phyloP scores from a whole-genome alignment of 2,329 filamentous ascomycete species.

The Botrytis fabae region DNA sequence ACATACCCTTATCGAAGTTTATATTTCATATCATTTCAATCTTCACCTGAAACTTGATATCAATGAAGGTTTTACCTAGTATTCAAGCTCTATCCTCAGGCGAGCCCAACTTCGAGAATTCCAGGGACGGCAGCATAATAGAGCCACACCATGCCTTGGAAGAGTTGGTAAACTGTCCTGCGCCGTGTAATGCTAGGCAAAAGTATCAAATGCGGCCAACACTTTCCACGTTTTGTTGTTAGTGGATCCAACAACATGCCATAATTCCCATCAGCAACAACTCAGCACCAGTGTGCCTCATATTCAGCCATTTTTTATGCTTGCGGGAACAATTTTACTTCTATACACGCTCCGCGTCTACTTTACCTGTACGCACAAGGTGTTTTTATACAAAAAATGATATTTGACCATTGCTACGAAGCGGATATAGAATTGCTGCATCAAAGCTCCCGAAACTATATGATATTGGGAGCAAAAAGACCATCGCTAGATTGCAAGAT shows the following conservation, averaged over 20 bases:
- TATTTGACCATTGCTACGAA: not conserved
- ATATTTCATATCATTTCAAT: not conserved
- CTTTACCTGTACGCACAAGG: not conserved
- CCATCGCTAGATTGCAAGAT: not conserved
- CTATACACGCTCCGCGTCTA: not conserved
- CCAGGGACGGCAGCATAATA: not conserved
- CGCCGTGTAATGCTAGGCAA: not conserved
- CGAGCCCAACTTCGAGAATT: too few relatives aligned
- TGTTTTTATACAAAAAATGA: not conserved
- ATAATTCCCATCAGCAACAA: too few relatives aligned
- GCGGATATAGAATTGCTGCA: not conserved
- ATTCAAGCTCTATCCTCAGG: not conserved
- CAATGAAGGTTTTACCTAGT: not conserved
- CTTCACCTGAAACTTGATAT: not conserved
- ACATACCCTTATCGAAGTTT: not conserved
- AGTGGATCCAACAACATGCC: too few relatives aligned
- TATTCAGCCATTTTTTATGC: not conserved
- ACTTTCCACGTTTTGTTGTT: not conserved
- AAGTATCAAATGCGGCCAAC: not conserved
- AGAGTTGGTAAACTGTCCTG: not conserved
- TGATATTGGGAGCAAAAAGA: not conserved
- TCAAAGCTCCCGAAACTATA: too few relatives aligned
- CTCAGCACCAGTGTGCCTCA: not conserved
- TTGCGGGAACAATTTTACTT: not conserved
- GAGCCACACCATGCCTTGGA: not conserved